Percentiles rank a stretch among this genome's conserved stretches.
Conservation (phyloP, 1,284 basidiomycete genomes). For the Ganoderma lucidum region DNA sequence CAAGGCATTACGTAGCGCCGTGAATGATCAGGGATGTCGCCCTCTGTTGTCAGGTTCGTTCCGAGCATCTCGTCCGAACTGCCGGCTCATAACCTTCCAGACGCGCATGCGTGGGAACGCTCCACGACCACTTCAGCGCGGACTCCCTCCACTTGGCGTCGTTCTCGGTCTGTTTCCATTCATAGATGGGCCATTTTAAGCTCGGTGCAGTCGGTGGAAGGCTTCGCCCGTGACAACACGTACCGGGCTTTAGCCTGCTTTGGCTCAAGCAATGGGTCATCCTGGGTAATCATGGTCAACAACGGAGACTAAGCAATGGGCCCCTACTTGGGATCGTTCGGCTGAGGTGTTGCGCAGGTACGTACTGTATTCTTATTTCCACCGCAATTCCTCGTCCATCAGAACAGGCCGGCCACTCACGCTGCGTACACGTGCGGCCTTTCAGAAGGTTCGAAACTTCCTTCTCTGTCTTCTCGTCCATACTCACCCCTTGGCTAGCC, state of each 20-base stretch:
- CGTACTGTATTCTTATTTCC: background rate
- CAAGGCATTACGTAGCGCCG: background rate
- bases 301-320: too few relatives aligned
- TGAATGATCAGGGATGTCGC: background rate
- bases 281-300: too few relatives aligned
- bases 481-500: background rate
- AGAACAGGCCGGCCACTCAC: background rate
- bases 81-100: background rate
- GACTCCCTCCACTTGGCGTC: background rate
- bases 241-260: background rate
- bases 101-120: background rate
- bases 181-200: background rate
- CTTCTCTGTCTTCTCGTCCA: background rate
- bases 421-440: background rate
- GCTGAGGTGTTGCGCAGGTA: background rate
- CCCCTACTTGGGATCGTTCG: background rate
- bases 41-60: constrained; percentile 3
- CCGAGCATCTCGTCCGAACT: constrained; percentile 1
- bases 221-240: background rate
- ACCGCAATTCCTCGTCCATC: background rate
- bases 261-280: background rate
- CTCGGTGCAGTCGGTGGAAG: background rate
- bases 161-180: background rate
- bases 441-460: background rate
- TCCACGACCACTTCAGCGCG: background rate